Evolutionary conservation across 129 eudicot genomes (phyloP).

Genomic region (Rutidosis leptorrhynchoides): DNA sequence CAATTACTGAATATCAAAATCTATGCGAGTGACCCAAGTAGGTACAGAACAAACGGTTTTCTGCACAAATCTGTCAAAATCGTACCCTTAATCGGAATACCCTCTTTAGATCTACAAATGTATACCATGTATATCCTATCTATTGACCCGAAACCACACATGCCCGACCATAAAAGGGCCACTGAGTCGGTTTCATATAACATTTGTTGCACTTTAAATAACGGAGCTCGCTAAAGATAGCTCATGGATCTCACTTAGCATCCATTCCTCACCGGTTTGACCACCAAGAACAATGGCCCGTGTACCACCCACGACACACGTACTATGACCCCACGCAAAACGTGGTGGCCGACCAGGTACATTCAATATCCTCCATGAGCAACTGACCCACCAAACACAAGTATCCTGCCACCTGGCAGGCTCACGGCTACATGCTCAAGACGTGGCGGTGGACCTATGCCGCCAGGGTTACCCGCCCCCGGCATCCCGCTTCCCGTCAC

Average conservation of each 20-base stretch:
- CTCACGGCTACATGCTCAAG: slow-evolving; percentile 86
- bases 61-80: slow-evolving; percentile 35
- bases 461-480: slow-evolving; percentile 74
- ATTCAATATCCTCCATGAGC: slow-evolving; percentile 68
- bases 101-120: slow-evolving; percentile 19
- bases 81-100: slow-evolving; percentile 23
- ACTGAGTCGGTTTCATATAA: neutral
- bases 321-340: slow-evolving; percentile 75
- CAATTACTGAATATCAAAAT: no score
- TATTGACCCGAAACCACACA: slow-evolving; percentile 14
- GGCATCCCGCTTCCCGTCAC: slow-evolving; percentile 82
- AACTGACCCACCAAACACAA: slow-evolving; percentile 83
- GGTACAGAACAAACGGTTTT: slow-evolving; percentile 27
- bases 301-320: slow-evolving; percentile 72
- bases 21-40: slow-evolving; percentile 19
- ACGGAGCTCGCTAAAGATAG: slow-evolving; percentile 64
- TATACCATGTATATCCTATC: slow-evolving; percentile 3
- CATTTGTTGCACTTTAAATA: slow-evolving; percentile 3
- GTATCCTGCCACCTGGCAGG: slow-evolving; percentile 80
- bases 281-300: slow-evolving; percentile 75
- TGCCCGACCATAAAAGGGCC: slow-evolving; percentile 16
- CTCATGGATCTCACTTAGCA: slow-evolving; percentile 73
- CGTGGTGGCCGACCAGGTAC: slow-evolving; percentile 73
- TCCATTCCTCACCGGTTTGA: slow-evolving; percentile 83
- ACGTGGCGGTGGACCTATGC: slow-evolving; percentile 78